phyloP scores from a whole-genome alignment of 2,329 filamentous ascomycete species.

The Ilyonectria destructans region DNA sequence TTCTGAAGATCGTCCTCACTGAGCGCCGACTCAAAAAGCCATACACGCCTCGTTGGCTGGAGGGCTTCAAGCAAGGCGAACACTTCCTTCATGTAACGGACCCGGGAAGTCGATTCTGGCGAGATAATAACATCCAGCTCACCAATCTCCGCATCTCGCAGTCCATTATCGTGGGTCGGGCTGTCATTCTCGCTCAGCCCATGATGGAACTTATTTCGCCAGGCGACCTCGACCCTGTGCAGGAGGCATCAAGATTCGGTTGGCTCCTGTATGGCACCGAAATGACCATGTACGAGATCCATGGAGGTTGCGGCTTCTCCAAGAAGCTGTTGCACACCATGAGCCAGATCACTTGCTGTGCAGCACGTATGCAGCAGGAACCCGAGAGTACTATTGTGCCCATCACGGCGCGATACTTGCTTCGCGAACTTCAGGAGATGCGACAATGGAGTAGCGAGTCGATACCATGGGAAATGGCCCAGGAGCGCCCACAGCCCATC shows the following conservation, averaged over 20 bases:
- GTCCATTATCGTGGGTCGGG: constrained; percentile 58
- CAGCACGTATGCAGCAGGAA: constrained; percentile 55
- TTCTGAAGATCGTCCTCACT: constrained; percentile 54
- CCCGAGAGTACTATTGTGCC: constrained; percentile 52
- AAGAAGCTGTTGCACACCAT: constrained; percentile 57
- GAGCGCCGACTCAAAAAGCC: constrained; percentile 56
- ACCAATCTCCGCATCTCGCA: constrained; percentile 56
- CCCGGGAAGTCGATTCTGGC: constrained; percentile 57
- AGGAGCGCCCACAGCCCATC: constrained; percentile 40
- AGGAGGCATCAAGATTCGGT: constrained; percentile 54
- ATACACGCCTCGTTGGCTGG: constrained; percentile 56
- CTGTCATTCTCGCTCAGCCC: constrained; percentile 58
- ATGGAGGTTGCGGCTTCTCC: constrained; percentile 61
- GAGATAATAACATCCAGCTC: constrained; percentile 53
- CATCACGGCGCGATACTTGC: constrained; percentile 50
- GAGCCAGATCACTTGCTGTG: constrained; percentile 57
- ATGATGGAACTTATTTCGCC: constrained; percentile 55
- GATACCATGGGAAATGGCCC: constrained; percentile 40
- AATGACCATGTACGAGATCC: constrained; percentile 56
- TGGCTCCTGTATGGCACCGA: constrained; percentile 59
- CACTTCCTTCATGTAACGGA: constrained; percentile 55
- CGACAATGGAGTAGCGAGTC: constrained; percentile 57
- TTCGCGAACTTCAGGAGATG: constrained; percentile 51
- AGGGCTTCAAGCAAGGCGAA: constrained; percentile 56
- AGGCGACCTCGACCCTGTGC: constrained; percentile 48